Base-by-base conservation (phyloP, 176 grass and related monocot species). In the Typha latifolia region DNA sequence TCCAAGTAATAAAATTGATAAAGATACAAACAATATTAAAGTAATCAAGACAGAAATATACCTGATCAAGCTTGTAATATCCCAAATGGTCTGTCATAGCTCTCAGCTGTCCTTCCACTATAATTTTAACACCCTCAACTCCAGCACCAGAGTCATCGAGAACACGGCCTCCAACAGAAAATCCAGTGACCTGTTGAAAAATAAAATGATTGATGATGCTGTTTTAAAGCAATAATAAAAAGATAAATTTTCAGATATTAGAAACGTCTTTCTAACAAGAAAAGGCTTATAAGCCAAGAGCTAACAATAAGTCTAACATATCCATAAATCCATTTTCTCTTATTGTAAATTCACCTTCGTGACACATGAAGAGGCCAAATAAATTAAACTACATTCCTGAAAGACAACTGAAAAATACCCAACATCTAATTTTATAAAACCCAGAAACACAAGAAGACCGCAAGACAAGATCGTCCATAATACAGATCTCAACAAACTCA, bases 1-100 rank as follows among this genome's bases (percentile, higher is more conserved):
- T 1, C 2, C 20, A n/a, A 59, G 14, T 22, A 59, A 59, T 59
- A 59, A 59, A 59, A 59, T 7, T 59, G 20, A 57, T 37, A 57
- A 22, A 8, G 18, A 48, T 56, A 77, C 19, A 31, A 66, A 55
- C 12, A 52, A 21, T 59, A 67, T 62, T 68, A 27, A 5, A 70
- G 62, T 16, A 72, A 69, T 48, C 18, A 57, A 71, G 2, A 34
- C 7, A 48, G 19, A n/a, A 66, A 3, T 67, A 48, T 93, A 99
- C 94, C 78, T 99, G 89, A 93, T 99, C 94, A 79, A 99, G 89
- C 80, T 85, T 99, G 78, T 99, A 99, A 64, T 90, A 83, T 32
- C 94, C 94, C 59, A 74, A 73, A 83, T 67, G 69, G 67, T 99
- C 84, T 66, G 89, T 99, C 69, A 83, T 68, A 43, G 79, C 65